Evolutionary conservation across 768 basidiomycete genomes (phyloP).

Genomic region (Xerocomellus intermedius): DNA sequence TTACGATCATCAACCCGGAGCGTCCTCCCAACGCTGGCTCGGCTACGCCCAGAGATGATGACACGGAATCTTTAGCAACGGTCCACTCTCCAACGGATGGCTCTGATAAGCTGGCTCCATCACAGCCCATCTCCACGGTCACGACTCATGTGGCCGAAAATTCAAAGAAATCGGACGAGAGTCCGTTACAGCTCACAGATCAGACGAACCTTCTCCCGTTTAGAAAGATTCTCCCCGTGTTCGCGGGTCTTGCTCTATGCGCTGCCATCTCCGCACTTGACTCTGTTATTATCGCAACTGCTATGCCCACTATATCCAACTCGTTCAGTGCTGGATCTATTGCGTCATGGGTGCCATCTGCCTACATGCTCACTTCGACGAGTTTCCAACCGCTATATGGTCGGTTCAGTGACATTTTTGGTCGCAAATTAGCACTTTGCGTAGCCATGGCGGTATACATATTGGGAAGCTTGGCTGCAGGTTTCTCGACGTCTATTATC

Average conservation of each 20-base stretch:
- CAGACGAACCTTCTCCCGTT: slow-evolving; percentile 75
- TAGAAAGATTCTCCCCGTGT: slow-evolving; percentile 60
- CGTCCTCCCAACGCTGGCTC: neutral
- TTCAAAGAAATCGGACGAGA: neutral
- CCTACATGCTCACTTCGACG: slow-evolving; percentile 62
- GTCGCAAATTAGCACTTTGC: slow-evolving; percentile 58
- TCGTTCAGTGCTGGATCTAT: slow-evolving; percentile 52
- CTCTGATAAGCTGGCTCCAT: neutral
- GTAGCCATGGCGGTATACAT: slow-evolving; percentile 62
- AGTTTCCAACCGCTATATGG: slow-evolving; percentile 47
- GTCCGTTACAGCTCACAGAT: slow-evolving; percentile 48
- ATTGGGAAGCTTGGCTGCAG: slow-evolving; percentile 63
- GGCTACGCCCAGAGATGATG: neutral
- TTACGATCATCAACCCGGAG: neutral
- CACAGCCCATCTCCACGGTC: slow-evolving; percentile 5
- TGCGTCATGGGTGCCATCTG: slow-evolving; percentile 68
- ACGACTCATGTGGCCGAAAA: neutral
- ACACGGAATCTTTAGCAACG: slow-evolving; percentile 1
- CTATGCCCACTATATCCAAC: slow-evolving; percentile 67
- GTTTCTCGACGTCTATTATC: slow-evolving; percentile 61
- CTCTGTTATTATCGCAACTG: slow-evolving; percentile 72
- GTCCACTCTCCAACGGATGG: neutral
- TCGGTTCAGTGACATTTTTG: slow-evolving; percentile 65
- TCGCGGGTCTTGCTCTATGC: slow-evolving; percentile 58
- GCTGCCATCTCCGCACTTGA: slow-evolving; percentile 63